Conservation (phyloP, 805 yeast genomes). For the Wickerhamomyces hampshirensis region DNA sequence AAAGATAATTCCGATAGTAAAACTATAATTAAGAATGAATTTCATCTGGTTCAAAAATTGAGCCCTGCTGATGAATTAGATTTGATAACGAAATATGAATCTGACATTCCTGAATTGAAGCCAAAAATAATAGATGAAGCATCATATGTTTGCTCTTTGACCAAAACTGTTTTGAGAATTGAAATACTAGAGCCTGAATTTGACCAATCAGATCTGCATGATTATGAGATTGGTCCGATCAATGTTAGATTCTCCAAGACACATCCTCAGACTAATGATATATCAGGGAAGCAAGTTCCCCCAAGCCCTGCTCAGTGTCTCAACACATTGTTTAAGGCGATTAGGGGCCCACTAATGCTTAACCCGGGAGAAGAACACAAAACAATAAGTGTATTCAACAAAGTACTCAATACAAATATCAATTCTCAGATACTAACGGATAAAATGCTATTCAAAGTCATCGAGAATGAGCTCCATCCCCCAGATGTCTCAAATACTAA, state of each 20-base stretch:
- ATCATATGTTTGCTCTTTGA: slow-evolving; percentile 39
- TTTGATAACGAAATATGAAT: slow-evolving; percentile 16
- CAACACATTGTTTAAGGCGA: slow-evolving; percentile 53
- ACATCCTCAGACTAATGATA: slow-evolving; percentile 22
- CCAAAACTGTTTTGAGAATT: slow-evolving; percentile 46
- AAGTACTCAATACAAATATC: slow-evolving; percentile 50
- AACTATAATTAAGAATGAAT: slow-evolving; percentile 27
- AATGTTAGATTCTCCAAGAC: slow-evolving; percentile 43
- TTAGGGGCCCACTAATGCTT: slow-evolving; percentile 60
- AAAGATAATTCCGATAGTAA: slow-evolving; percentile 15
- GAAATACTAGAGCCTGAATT: slow-evolving; percentile 52
- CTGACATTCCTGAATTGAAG: slow-evolving; percentile 5
- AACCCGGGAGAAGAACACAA: slow-evolving; percentile 41
- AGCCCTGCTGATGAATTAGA: slow-evolving; percentile 28
- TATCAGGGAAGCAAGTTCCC: slow-evolving; percentile 17
- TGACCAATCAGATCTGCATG: slow-evolving; percentile 37
- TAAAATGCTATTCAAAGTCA: slow-evolving; percentile 40
- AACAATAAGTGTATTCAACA: slow-evolving; percentile 49
- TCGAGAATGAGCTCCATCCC: slow-evolving; percentile 37
- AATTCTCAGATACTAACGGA: slow-evolving; percentile 48
- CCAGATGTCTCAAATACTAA: slow-evolving; percentile 36
- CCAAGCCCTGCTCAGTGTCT: slow-evolving; percentile 61
- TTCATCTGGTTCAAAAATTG: slow-evolving; percentile 25
- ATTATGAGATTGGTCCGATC: slow-evolving; percentile 47
- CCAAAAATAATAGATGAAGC: slow-evolving; percentile 42